These are phyloP conservation scores for Nidularia sp. DNA, from an alignment of 768 basidiomycete species.

Conservation along the genomic window DNA sequence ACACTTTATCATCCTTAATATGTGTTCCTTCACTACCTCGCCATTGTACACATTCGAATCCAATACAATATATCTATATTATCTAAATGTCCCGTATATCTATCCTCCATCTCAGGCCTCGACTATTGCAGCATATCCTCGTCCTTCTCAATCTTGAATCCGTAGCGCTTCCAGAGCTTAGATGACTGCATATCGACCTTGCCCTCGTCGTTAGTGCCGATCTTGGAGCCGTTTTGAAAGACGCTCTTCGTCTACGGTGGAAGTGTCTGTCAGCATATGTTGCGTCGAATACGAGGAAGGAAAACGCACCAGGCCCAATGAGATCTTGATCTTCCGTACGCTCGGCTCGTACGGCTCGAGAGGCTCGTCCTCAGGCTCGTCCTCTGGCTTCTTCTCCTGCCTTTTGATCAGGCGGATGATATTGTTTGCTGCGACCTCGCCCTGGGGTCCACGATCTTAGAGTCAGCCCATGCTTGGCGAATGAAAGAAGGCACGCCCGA, in stretches of 20 bases:
- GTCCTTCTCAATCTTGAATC: slow-evolving; percentile 33
- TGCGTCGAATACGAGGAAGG: not conserved
- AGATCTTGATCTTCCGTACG: slow-evolving; percentile 55
- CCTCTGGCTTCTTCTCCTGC: not conserved
- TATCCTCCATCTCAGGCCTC: no score
- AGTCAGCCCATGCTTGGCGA: no score
- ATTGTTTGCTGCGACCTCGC: slow-evolving; percentile 52
- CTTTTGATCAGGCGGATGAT: slow-evolving; percentile 39
- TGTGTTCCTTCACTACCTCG: no score
- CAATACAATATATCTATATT: no score
- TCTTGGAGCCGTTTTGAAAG: slow-evolving; percentile 40
- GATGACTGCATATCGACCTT: slow-evolving; percentile 44
- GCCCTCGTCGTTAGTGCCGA: slow-evolving; percentile 40
- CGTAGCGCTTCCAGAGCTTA: slow-evolving; percentile 42
- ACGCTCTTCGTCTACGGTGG: slow-evolving; percentile 31
- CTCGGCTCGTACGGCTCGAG: slow-evolving; percentile 44
- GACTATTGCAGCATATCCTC: slow-evolving; percentile 20
- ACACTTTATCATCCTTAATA: no score
- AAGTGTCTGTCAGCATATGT: not conserved
- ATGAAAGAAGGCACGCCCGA: not conserved
- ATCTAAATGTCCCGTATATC: no score
- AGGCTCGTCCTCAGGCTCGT: slow-evolving; percentile 9
- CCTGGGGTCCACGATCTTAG: slow-evolving; percentile 14
- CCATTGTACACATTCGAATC: no score
- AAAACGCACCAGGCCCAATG: slow-evolving; percentile 51